Base-by-base conservation (phyloP, 2,329 filamentous ascomycete genomes). In the Fusarium humuli region DNA sequence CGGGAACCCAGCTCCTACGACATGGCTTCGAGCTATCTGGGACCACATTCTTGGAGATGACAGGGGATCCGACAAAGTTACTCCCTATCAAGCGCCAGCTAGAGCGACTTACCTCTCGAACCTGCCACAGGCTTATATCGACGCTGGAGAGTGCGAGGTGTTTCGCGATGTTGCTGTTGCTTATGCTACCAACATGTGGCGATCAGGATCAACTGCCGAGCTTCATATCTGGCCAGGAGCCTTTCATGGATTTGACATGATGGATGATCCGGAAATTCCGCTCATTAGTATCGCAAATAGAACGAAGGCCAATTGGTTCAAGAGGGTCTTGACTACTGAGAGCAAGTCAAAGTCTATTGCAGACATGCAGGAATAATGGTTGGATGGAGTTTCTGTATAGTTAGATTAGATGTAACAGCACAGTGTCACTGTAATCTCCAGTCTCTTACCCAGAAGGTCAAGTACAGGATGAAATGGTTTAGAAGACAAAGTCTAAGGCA, bases 221-320 rank as follows among this genome's bases (percentile, higher is more conserved):
- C 30, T 62, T 14, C 60, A 63, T 3, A 62, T 63, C 4, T 63
- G 60, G 60, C 46, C 46, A 5, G 58, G 58, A 25, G 58, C 34
- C 2, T 61, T 58, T 22, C 58, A 61, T 6, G 58, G 58, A 0
- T 61, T 61, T 6, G 58, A 61, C 4, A 61, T 61, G 57, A 61
- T 61, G 25, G 42, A 61, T 3, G 57, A 59, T n/a, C 54, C 42
- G 3, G 16, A 27, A 13, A 10, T 59, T 1, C 54, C 54, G 18
- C 20, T 61, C 6, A 61, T 60, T 23, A 27, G 42, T 2, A 42
- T 49, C 5, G 54, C 57, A 7, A 61, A 61, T 14, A 41, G 22
- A 8, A 6, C 27, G 2, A 61, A 61, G 18, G 54, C 57, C 0
- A 61, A 61, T 9, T 61, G 57, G 57, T 37, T 61, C 16, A 45